Base-by-base conservation (phyloP, 331 rosid species). In the Quercus phellos region DNA sequence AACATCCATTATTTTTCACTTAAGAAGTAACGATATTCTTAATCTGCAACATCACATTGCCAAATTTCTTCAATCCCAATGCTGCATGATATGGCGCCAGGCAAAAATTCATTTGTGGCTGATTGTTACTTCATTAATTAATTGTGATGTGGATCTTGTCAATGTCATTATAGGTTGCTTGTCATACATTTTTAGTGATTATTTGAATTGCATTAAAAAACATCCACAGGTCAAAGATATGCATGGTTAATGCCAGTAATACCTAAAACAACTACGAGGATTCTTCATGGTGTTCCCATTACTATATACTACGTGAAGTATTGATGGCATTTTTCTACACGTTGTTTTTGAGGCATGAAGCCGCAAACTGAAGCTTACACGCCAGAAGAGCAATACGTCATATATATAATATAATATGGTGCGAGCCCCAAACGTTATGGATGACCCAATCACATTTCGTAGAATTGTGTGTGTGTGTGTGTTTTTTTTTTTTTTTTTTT, bases 361-460 rank as follows among this genome's bases (percentile, higher is more conserved):
- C 87, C 86, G 69, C 84, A 80, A 84, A 73, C 34, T 80, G 86
- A 82, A 74, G 70, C 88, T 85, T 87, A 76, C 79, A 84, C 88
- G 82, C 32, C 56, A 73, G 63, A 70, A 27, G 4, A 46, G 4
- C 17, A 46, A 46, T 10, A 46, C 12, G 53, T 46, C 53, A 46
- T 46, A 12, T 46, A 10, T 46, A 10, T 46, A 12, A 46, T 46
- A 38, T 38, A 38, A 38, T 38, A 38, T 38, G 9, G 46, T 38
- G 12, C 11, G 3, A 38, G 12, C 46, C 46, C 46, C 11, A 8
- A 38, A 38, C 11, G 46, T 38, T 38, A 38, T 38, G 46, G 46
- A 38, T 38, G 12, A 38, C 46, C 12, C 12, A 38, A 38, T 38
- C 46, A 38, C 12, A 38, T 38, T 38, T 38, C 46, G 46, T 38